Evolutionary conservation across 2,329 filamentous ascomycete genomes (phyloP), one percentile per base, ranked within the genome.

Genomic region (Venturia carpophila): DNA sequence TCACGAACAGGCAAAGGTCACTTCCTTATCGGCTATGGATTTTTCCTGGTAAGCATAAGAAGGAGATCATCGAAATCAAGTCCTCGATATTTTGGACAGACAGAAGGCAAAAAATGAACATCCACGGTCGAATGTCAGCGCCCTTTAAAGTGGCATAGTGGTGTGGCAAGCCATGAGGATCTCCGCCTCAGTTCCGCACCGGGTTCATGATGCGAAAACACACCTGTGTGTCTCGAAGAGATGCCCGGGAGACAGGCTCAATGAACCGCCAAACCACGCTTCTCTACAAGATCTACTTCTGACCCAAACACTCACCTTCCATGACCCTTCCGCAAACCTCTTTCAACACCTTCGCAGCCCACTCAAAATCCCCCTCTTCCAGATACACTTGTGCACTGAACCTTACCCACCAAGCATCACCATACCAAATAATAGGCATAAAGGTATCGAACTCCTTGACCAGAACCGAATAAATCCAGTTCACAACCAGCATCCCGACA

Each of bases 311-410:
- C 21, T 65, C 63, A 1, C 63, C 63, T 7, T 65, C 37, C 52
- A 27, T 49, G 3, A 83, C 81, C 68, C 80, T 76, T 52, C 78
- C 78, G 70, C 82, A 86, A 5, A 89, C 69, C 42, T 79, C 76
- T 72, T 83, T 82, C 70, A 94, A 74, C 10, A 82, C 77, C 62
- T 79, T 72, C 0, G 81, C 90, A 4, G 83, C 82, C 83, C 84
- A 90, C 72, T 88, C 84, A 71, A 94, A 96, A 74, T 97, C 92
- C 15, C 80, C 80, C 68, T 87, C 73, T 34, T 91, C 90, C n/a
- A 97, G 76, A 73, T 94, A 97, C 0, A 94, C 83, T 79, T 96
- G 92, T 17, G 84, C 90, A 72, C 89, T 92, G 60, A 96, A 71
- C 61, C 93, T 79, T 0, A 82, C 79, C 89, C 89, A 96, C 73